phyloP scores from a whole-genome alignment of 73 alveolate genomes.

The Vitrella brassicaformis region DNA sequence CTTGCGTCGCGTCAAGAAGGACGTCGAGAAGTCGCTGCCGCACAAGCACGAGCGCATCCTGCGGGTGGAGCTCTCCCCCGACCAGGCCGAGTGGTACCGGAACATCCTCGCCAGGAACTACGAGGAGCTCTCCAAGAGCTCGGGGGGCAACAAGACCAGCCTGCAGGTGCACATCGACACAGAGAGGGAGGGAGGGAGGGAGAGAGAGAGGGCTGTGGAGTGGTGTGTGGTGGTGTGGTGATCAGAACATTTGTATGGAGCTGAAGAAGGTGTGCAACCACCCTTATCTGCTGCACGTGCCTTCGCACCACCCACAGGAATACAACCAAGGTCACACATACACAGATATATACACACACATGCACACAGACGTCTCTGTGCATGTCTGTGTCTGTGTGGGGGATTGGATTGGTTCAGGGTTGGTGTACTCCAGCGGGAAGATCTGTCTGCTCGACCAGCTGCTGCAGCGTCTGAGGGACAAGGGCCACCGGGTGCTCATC shows the following conservation, averaged over 20 bases:
- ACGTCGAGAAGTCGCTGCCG: conserved; percentile 82
- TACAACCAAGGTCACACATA: too few species aligned
- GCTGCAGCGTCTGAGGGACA: conserved; percentile 50
- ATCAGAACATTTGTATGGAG: conserved; percentile 49
- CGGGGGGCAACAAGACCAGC: conserved; percentile 46
- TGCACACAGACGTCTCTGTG: too few species aligned
- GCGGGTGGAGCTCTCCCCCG: conserved; percentile 63
- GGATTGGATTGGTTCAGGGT: too few species aligned
- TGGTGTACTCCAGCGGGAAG: too few species aligned
- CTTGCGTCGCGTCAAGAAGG: conserved; percentile 75
- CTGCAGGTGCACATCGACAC: too few species aligned
- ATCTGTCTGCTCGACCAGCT: conserved; percentile 36
- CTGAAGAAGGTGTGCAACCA: conserved; percentile 54
- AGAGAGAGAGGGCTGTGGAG: too few species aligned
- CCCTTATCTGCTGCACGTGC: conserved; percentile 32
- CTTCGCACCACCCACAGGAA: background rate
- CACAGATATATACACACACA: too few species aligned
- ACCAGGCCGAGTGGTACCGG: conserved; percentile 64
- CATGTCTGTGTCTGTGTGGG: too few species aligned
- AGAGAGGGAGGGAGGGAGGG: too few species aligned
- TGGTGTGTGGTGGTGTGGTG: too few species aligned
- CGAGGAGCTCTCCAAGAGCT: conserved; percentile 50
- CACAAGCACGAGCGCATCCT: conserved; percentile 71
- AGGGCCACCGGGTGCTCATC: conserved; percentile 68
- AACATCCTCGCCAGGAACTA: conserved; percentile 58